phyloP scores from a whole-genome alignment of 2,329 filamentous ascomycete species.

The Chaetomium sp. region DNA sequence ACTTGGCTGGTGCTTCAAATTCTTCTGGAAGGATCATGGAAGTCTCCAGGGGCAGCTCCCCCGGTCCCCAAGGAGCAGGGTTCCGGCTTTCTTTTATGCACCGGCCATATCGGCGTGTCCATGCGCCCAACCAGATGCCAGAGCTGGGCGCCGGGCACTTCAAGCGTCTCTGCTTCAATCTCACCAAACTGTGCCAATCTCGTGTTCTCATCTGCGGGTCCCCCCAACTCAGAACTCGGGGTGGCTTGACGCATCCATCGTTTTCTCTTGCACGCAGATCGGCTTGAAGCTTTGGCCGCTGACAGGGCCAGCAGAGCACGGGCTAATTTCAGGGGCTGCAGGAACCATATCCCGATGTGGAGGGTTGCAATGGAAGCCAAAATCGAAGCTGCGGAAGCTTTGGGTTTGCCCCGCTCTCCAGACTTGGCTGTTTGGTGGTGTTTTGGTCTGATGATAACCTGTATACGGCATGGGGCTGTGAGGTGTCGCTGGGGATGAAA shows the following conservation, averaged over 20 bases:
- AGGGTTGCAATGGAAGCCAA: slow-evolving; percentile 27
- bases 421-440: slow-evolving; percentile 22
- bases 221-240: neutral
- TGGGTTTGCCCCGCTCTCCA: slow-evolving; percentile 8
- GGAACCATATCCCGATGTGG: slow-evolving; percentile 17
- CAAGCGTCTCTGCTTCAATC: slow-evolving; percentile 14
- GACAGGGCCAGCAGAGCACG: slow-evolving; percentile 13
- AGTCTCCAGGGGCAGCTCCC: slow-evolving; percentile 27
- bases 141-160: neutral
- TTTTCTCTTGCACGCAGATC: slow-evolving; percentile 2
- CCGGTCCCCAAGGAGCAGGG: slow-evolving; percentile 19
- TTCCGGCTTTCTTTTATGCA: slow-evolving; percentile 23
- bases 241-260: neutral
- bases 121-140: slow-evolving; percentile 21
- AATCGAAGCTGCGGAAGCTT: slow-evolving; percentile 29
- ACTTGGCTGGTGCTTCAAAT: slow-evolving; percentile 14
- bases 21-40: slow-evolving; percentile 35
- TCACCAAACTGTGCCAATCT: slow-evolving; percentile 23
- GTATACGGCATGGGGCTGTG: neutral
- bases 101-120: slow-evolving; percentile 28
- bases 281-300: slow-evolving; percentile 17
- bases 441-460: neutral
- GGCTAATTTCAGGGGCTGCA: slow-evolving; percentile 25
- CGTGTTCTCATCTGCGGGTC: slow-evolving; percentile 14
- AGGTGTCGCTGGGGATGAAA: slow-evolving; percentile 1